phyloP scores from a whole-genome alignment of 306 rosid species.

The Rosa rugosa region DNA sequence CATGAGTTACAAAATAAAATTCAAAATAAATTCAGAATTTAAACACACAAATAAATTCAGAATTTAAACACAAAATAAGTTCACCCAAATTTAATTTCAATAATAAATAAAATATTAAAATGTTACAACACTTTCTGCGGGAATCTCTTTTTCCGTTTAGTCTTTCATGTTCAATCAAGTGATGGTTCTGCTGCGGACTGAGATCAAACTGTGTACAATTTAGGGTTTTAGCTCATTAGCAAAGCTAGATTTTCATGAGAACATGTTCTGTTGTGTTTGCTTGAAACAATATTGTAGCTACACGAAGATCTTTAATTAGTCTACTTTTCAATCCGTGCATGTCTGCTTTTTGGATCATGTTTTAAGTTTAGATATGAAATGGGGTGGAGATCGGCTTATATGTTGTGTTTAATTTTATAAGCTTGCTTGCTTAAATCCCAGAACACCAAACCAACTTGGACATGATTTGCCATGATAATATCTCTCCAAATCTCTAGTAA shows the following conservation, averaged over 20 bases:
- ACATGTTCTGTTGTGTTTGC: background rate
- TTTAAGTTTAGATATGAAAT: background rate
- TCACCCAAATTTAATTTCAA: no score
- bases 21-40: no score
- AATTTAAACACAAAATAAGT: no score
- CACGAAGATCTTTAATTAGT: background rate
- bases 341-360: background rate
- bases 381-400: background rate
- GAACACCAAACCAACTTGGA: background rate
- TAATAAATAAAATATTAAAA: no score
- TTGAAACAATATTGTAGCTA: background rate
- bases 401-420: background rate
- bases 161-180: no score
- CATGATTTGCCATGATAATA: background rate
- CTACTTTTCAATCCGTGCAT: background rate
- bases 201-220: no score
- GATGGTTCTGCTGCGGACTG: no score
- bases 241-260: background rate
- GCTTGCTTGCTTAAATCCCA: background rate
- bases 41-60: no score
- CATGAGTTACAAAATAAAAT: no score
- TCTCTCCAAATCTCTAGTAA: background rate
- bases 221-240: no score
- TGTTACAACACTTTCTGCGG: no score
- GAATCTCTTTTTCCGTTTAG: background rate